A percentile compares a stretch with the other conserved stretches of the same genome.
phyloP scores from a whole-genome alignment of 768 basidiomycete species.

The Trametes villosa region DNA sequence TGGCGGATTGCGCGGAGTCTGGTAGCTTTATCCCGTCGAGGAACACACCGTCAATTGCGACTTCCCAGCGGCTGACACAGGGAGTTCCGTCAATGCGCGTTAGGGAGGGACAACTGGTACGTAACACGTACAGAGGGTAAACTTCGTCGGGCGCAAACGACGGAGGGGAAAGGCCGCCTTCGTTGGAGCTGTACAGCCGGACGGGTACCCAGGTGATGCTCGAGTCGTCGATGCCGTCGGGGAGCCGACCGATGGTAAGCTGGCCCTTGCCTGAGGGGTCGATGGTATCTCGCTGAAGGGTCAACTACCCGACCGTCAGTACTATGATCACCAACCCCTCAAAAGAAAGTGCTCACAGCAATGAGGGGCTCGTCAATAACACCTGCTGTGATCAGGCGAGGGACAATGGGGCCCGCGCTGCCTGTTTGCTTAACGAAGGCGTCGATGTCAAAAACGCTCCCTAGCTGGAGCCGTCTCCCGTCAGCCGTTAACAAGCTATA shows the following conservation, averaged over 20 bases:
- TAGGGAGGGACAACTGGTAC: neutral
- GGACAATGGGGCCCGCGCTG: slow-evolving; percentile 38
- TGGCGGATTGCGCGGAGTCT: slow-evolving; percentile 51
- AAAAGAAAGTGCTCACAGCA: slow-evolving; percentile 29
- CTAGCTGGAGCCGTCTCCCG: too few species aligned
- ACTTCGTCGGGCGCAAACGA: slow-evolving; percentile 65
- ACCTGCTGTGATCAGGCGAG: slow-evolving; percentile 38
- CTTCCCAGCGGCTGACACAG: slow-evolving; percentile 57
- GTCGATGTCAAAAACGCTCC: slow-evolving; percentile 29
- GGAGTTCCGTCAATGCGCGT: neutral
- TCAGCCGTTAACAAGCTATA: too few species aligned
- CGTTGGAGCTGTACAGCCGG: slow-evolving; percentile 51
- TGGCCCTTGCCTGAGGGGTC: slow-evolving; percentile 71
- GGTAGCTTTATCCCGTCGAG: slow-evolving; percentile 67
- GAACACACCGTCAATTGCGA: slow-evolving; percentile 71
- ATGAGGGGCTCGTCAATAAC: slow-evolving; percentile 49
- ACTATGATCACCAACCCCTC: too few species aligned
- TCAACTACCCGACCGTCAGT: slow-evolving; percentile 40
- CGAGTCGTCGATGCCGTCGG: slow-evolving; percentile 50
- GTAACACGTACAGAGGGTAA: slow-evolving; percentile 37
- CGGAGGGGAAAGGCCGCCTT: slow-evolving; percentile 62
- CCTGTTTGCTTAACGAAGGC: slow-evolving; percentile 29
- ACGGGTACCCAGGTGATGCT: slow-evolving; percentile 72
- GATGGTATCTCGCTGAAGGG: slow-evolving; percentile 69
- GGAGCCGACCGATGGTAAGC: slow-evolving; percentile 70